A percentile compares a stretch with the other conserved stretches of the same genome.
Conservation (phyloP, 768 basidiomycete genomes). For the Clavaria fumosa region DNA sequence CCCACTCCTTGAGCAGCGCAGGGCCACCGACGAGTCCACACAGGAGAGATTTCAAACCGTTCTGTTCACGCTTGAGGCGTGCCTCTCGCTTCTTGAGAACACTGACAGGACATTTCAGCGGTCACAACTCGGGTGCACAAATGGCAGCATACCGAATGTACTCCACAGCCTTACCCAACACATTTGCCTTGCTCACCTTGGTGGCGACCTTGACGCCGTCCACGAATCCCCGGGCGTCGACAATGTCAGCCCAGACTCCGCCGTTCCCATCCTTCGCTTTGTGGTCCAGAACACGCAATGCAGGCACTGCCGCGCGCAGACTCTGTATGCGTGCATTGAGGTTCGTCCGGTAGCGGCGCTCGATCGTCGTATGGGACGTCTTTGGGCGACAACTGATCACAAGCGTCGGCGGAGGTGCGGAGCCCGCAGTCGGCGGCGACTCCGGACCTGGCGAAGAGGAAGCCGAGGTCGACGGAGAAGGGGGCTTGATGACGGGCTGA, state of each 20-base stretch:
- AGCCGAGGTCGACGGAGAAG: constrained; percentile 27
- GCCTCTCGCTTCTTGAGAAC: constrained; percentile 69
- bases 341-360: constrained; percentile 78
- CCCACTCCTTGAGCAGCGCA: constrained; percentile 59
- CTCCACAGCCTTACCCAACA: constrained; percentile 80
- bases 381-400: constrained; percentile 37
- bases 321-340: constrained; percentile 76
- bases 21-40: constrained; percentile 61
- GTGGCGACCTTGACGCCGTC: constrained; percentile 88
- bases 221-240: constrained; percentile 76
- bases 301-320: constrained; percentile 68
- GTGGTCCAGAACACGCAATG: constrained; percentile 62
- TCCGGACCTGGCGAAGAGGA: constrained; percentile 21
- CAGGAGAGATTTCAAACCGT: constrained; percentile 55
- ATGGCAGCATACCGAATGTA: constrained; percentile 41
- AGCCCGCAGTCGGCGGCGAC: constrained; percentile 10
- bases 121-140: too few relatives aligned
- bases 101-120: constrained; percentile 18
- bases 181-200: constrained; percentile 84
- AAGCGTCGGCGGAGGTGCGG: constrained; percentile 9
- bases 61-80: constrained; percentile 59
- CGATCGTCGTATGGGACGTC: constrained; percentile 82
- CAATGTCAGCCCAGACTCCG: constrained; percentile 31
- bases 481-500: constrained; percentile 9
- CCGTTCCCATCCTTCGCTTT: constrained; percentile 27